These are phyloP conservation scores for Mikania micrantha DNA, from an alignment of 129 eudicot genomes.

Conservation along the genomic window DNA sequence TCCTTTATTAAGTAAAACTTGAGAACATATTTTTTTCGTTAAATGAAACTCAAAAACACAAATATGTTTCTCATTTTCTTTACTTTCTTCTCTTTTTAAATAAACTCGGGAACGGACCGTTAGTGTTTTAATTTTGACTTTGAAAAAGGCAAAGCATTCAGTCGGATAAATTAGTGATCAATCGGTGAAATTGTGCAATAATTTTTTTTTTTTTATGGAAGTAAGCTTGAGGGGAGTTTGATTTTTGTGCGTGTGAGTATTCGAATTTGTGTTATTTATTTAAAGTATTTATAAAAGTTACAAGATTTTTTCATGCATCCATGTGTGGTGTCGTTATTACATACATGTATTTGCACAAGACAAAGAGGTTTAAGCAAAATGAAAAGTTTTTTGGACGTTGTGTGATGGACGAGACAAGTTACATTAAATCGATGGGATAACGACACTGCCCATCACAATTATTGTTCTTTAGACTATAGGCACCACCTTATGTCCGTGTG, in stretches of 20 bases:
- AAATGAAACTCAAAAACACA: no score
- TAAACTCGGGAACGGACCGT: no score
- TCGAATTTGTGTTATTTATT: neutral
- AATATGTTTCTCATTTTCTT: no score
- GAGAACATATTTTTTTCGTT: no score
- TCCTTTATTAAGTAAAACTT: no score
- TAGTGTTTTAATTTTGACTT: constrained; percentile 1
- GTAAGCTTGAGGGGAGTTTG: neutral
- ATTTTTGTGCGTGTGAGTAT: neutral
- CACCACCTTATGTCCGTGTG: neutral
- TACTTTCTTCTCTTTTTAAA: no score
- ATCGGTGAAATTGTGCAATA: neutral
- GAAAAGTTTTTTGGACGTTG: neutral
- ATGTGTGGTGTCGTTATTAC: neutral
- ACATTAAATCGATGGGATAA: neutral
- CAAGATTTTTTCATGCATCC: neutral
- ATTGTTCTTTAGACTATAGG: neutral
- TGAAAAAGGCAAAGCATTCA: neutral
- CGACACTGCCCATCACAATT: neutral
- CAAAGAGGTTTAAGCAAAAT: no score
- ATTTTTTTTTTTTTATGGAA: neutral
- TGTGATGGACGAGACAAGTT: neutral
- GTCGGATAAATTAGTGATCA: neutral
- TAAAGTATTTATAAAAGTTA: neutral
- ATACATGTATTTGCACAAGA: no score